Evolutionary conservation across 305 asterid genomes (phyloP).

Genomic region (Fraxinus greggii): DNA sequence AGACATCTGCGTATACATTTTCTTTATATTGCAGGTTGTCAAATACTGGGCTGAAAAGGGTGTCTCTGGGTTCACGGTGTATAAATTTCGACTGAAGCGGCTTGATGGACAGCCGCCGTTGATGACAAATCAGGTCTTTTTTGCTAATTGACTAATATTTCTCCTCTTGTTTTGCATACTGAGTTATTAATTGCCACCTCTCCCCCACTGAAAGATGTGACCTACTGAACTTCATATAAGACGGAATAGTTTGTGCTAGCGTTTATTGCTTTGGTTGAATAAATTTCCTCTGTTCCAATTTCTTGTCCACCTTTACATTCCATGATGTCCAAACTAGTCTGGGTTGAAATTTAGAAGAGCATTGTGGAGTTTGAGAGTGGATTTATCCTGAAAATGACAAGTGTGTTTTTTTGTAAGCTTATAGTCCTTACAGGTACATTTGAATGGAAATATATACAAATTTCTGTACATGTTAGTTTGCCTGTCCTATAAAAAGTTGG

Average conservation of each 20-base stretch:
- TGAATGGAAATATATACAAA: background rate
- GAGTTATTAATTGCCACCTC: background rate
- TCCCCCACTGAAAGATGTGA: background rate
- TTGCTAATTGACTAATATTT: background rate
- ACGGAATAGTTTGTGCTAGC: background rate
- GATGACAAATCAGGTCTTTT: constrained; percentile 68
- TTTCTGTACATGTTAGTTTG: background rate
- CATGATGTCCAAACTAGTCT: background rate
- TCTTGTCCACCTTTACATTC: background rate
- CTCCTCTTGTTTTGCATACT: background rate
- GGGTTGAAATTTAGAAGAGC: background rate
- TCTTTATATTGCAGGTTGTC: constrained; percentile 50
- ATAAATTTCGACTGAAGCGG: constrained; percentile 63
- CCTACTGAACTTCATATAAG: background rate
- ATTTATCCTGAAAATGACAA: background rate
- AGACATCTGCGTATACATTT: background rate
- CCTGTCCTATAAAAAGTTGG: background rate
- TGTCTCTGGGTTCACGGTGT: constrained; percentile 79
- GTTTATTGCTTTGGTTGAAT: background rate
- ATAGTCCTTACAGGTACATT: background rate
- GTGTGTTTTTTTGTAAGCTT: background rate
- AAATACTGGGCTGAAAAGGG: constrained; percentile 83
- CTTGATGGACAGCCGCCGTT: constrained; percentile 74
- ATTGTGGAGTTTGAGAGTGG: background rate
- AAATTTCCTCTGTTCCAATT: background rate